Evolutionary conservation across 169 alveolate genomes (phyloP), one percentile per base, ranked within the genome.

Genomic region (Cryptosporidium canis): DNA sequence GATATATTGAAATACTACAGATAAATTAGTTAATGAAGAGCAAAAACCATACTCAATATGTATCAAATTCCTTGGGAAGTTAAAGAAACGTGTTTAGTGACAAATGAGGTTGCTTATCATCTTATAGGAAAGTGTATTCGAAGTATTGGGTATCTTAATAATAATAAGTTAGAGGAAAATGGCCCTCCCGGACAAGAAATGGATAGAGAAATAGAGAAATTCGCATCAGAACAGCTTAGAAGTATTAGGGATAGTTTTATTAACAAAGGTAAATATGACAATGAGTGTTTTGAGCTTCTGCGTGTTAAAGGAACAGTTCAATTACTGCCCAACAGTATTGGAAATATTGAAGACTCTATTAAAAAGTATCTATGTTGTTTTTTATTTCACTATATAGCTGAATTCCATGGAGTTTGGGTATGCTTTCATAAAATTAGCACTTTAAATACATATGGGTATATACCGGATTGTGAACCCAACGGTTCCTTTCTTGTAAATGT

Each of bases 41-140:
- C n/a, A 61, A 61, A 31, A 61, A 31, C n/a, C 24, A 3, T 8
- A n/a, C 31, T 48, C 63, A 18, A 12, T 51, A 77, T 77, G 87
- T 77, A 77, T 31, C 87, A 77, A 29, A 77, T 77, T 77, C 87
- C 87, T 11, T 77, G 87, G 87, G 65, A 37, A 16, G 72, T 61
- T 58, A 43, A 43, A 77, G 87, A 77, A 77, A 58, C 87, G 2
- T 77, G 70, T 48, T 39, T 61, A 58, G 61, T 77, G 66, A 58
- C 77, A 11, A 77, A 77, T 77, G 72, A 77, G 43, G 72, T 61
- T 58, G 87, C 87, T 8, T 77, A 61, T 24, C 87, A 77, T 55
- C 43, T 77, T 43, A 61, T 77, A 24, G 72, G 87, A 0, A 77
- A 77, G 21, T 77, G 87, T 43, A 77, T 77, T 12, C 55, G 72